phyloP scores from a whole-genome alignment of 371 early-diverging fungal species.

The Mortierella sp. region DNA sequence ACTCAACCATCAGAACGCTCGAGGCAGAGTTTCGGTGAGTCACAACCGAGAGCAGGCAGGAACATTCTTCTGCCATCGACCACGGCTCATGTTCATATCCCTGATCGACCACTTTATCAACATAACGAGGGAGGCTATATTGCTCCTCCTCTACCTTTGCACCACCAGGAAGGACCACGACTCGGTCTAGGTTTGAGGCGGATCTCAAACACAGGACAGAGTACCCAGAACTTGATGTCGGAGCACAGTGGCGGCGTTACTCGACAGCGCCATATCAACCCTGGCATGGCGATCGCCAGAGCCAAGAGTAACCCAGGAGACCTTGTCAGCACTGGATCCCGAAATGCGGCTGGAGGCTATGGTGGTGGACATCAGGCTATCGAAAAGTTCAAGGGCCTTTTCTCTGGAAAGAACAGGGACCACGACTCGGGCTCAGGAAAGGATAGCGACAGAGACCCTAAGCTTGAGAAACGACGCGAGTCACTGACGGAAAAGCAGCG shows the following conservation, averaged over 20 bases:
- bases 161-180: neutral
- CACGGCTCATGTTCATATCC: slow-evolving; percentile 19
- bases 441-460: slow-evolving; percentile 19
- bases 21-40: slow-evolving; percentile 12
- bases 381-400: slow-evolving; percentile 48
- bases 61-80: slow-evolving; percentile 5
- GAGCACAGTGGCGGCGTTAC: slow-evolving; percentile 8
- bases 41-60: neutral
- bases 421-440: slow-evolving; percentile 17
- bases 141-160: neutral
- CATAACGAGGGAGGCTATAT: neutral
- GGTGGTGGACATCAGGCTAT: slow-evolving; percentile 26
- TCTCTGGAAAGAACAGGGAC: slow-evolving; percentile 40
- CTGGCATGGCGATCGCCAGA: slow-evolving; percentile 40
- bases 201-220: slow-evolving; percentile 18
- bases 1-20: slow-evolving; percentile 8
- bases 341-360: slow-evolving; percentile 17
- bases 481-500: slow-evolving; percentile 45
- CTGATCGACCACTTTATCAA: slow-evolving; percentile 17
- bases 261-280: slow-evolving; percentile 13
- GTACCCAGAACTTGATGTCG: neutral
- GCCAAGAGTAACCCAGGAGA: slow-evolving; percentile 57
- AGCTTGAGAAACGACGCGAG: slow-evolving; percentile 32
- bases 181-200: slow-evolving; percentile 19
- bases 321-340: slow-evolving; percentile 15